Conservation (phyloP, 225 moss, liverwort and hornwort species). For the Physcomitrium patens region DNA sequence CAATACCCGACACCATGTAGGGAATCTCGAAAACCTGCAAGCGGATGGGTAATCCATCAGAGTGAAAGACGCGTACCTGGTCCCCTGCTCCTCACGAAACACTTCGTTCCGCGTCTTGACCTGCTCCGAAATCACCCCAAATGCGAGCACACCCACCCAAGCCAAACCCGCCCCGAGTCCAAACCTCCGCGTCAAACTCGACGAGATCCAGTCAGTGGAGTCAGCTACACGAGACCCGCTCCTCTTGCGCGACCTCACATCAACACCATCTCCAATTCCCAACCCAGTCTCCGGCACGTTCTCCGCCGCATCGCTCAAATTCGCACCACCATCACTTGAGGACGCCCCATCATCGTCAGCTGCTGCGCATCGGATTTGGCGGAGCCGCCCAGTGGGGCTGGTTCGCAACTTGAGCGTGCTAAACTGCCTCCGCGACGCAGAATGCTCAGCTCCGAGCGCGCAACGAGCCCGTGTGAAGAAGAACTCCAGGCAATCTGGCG, state of each 20-base stretch:
- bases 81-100: constrained; percentile 75
- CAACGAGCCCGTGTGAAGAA: too few relatives aligned
- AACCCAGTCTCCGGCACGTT: constrained; percentile 17
- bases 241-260: constrained; percentile 36
- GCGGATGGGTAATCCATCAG: not conserved
- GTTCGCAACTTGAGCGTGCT: too few relatives aligned
- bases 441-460: too few relatives aligned
- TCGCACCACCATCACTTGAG: constrained; percentile 26
- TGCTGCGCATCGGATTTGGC: constrained; percentile 25
- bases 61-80: constrained; percentile 44
- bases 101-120: constrained; percentile 95
- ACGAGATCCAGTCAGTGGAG: constrained; percentile 90
- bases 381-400: too few relatives aligned
- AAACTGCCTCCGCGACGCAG: too few relatives aligned
- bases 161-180: constrained; percentile 93
- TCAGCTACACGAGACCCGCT: constrained; percentile 56
- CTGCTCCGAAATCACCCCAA: constrained; percentile 95
- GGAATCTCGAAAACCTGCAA: not conserved
- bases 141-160: constrained; percentile 93
- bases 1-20: too few relatives aligned
- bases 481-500: too few relatives aligned
- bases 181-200: constrained; percentile 81
- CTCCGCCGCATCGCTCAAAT: constrained; percentile 31
- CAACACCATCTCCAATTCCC: constrained; percentile 13
- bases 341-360: constrained; percentile 46